phyloP scores from a whole-genome alignment of 2,329 filamentous ascomycete species.

The Colletotrichum caudatum region DNA sequence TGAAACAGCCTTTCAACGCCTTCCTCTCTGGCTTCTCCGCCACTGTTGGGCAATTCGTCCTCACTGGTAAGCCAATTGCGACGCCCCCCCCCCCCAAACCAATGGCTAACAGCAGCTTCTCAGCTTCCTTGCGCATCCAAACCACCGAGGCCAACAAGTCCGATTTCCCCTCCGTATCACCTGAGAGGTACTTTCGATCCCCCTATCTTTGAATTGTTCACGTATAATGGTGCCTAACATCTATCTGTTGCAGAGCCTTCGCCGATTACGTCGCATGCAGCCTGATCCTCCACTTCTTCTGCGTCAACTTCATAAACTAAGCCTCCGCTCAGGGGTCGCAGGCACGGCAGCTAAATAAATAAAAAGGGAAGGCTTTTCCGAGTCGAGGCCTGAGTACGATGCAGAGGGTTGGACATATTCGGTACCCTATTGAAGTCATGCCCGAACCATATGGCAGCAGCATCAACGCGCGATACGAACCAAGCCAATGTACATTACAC shows the following conservation, averaged over 20 bases:
- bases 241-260: conserved; percentile 75
- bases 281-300: conserved; percentile 97
- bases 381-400: not conserved
- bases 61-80: conserved; percentile 76
- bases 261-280: conserved; percentile 97
- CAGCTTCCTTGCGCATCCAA: conserved; percentile 87
- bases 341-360: not conserved
- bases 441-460: not conserved
- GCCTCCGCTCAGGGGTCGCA: conserved; percentile 10
- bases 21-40: conserved; percentile 96
- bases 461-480: conserved; percentile 18
- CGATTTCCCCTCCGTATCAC: conserved; percentile 81
- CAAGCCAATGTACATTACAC: conserved; percentile 38
- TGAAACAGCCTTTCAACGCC: conserved; percentile 92
- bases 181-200: conserved; percentile 75
- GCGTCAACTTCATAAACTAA: conserved; percentile 99
- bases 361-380: not conserved
- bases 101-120: conserved; percentile 15
- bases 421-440: not conserved
- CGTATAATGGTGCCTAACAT: conserved; percentile 39
- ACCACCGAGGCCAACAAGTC: conserved; percentile 85
- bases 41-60: conserved; percentile 96
- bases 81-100: too few species aligned
- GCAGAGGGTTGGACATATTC: conserved; percentile 5
- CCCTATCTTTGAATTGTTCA: not conserved